Evolutionary conservation across 1,284 basidiomycete genomes (phyloP), one percentile per base, ranked within the genome.

Genomic region (Tilletiopsis washingtonensis): DNA sequence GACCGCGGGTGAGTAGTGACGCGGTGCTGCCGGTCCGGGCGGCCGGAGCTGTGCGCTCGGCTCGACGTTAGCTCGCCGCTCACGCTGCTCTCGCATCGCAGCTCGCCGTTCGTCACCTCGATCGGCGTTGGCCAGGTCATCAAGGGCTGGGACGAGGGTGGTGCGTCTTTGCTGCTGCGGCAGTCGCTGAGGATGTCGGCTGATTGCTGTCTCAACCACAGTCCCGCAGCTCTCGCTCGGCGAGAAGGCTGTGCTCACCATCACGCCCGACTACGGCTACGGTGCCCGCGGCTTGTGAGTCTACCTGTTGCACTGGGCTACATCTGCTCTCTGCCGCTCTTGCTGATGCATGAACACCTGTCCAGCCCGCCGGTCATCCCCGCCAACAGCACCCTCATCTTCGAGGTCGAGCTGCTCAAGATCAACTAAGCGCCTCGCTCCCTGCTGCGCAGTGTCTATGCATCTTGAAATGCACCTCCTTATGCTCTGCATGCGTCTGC

Each of bases 71-170:
- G n/a, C n/a, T n/a, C n/a, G n/a, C n/a, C n/a, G n/a, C n/a, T n/a
- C n/a, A n/a, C n/a, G n/a, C n/a, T n/a, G n/a, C 4, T 21, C 20
- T 40, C 19, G 39, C 20, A 19, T 20, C 15, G 17, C 26, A 34
- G 24, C 43, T 38, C 9, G 15, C n/a, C n/a, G n/a, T n/a, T n/a
- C n/a, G n/a, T n/a, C n/a, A n/a, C n/a, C n/a, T n/a, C 29, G 14
- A 59, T 70, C 29, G 67, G 67, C 32, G 66, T 69, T 1, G 66
- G 75, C 23, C 73, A 59, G n/a, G 75, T 76, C 36, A 74, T 75
- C 56, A 64, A 67, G 47, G 73, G 69, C 36, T 76, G 75, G 75
- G 75, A 75, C 54, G 70, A 76, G 61, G 75, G 75, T 44, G 74
- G 32, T 34, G 32, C 12, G 32, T 34, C n/a, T n/a, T n/a, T n/a